These are phyloP conservation scores for Pestalotiopsis sp. DNA, from an alignment of 2,329 filamentous ascomycete genomes.

Conservation along the genomic window DNA sequence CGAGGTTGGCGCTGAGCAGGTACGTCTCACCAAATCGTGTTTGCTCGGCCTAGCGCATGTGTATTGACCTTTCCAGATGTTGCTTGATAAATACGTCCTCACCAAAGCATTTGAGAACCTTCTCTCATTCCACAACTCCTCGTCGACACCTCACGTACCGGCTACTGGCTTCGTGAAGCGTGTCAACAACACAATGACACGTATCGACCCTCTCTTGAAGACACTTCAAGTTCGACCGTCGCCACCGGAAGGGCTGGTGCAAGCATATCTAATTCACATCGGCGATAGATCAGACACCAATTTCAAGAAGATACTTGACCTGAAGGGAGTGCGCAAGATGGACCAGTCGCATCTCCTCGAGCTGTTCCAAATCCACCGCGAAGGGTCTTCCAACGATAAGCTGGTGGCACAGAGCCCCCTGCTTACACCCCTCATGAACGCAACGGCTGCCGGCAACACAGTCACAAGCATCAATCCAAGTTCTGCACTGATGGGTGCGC, in stretches of 20 bases:
- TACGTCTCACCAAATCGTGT: constrained; percentile 35
- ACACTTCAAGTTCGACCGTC: constrained; percentile 92
- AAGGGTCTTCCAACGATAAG: constrained; percentile 70
- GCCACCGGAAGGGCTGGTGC: constrained; percentile 90
- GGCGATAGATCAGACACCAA: constrained; percentile 91
- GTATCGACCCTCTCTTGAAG: constrained; percentile 91
- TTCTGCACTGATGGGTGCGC: constrained; percentile 35
- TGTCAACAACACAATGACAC: constrained; percentile 80
- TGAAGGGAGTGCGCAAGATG: constrained; percentile 86
- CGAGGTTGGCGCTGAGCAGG: constrained; percentile 91
- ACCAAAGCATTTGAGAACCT: constrained; percentile 78
- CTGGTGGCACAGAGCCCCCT: constrained; percentile 72
- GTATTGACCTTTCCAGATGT: constrained; percentile 64
- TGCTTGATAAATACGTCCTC: constrained; percentile 90
- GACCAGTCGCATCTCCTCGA: constrained; percentile 86
- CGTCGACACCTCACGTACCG: constrained; percentile 41
- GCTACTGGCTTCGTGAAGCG: constrained; percentile 77
- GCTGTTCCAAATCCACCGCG: constrained; percentile 79
- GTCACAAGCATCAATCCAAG: constrained; percentile 43
- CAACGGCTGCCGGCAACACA: constrained; percentile 39
- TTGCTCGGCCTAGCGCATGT: constrained; percentile 15
- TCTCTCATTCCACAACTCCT: constrained; percentile 62
- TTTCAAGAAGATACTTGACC: constrained; percentile 93
- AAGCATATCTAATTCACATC: constrained; percentile 97
- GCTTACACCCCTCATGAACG: constrained; percentile 66